Base-by-base conservation (phyloP, 2,329 filamentous ascomycete genomes). In the Colletotrichum salicis region DNA sequence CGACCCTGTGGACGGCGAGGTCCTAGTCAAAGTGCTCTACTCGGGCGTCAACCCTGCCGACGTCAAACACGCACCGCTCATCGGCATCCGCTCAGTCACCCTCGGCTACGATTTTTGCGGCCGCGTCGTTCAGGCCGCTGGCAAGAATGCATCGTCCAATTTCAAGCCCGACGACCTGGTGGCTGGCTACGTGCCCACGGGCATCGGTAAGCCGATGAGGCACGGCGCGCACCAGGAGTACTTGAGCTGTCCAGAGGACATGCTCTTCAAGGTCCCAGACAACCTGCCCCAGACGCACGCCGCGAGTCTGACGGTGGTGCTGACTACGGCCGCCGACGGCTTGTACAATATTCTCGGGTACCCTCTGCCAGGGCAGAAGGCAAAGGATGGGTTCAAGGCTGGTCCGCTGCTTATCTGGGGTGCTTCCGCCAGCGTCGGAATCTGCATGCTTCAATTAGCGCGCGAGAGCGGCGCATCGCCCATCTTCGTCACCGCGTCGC, bases 381-480 rank as follows among this genome's bases (percentile, higher is more conserved):
- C 73, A 1, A 35, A 70, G 10, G 27, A 1, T 3, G 65, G 27
- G 15, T 58, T 72, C 7, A 70, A 67, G 6, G 67, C 67, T 1
- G 71, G 77, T 7, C 75, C 76, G 1, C 7, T 82, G 7, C 68
- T 84, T 19, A 76, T 83, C 55, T 83, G 82, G 82, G 82, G 81
- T n/a, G 82, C 79, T 8, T 78, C 77, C 4, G 78, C 78, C 1
- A 77, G 76, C 51, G 81, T 83, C 1, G 82, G 82, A 8, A 73
- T 76, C 35, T 77, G 76, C 27, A 79, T 79, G 5, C 77, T 84
- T 19, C 81, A 83, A 61, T 71, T 83, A 2, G 81, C 81, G 0
- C 74, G 73, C 6, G 77, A 78, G 0, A 77, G 79, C 1, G 82
- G 81, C 3, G 72, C 75, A 6, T 70, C 68, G 0, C 75, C 76